A percentile compares a stretch with the other conserved stretches of the same genome.
Conservation (phyloP, 371 early-diverging fungal genomes). For the Phascolomyces articulosus region DNA sequence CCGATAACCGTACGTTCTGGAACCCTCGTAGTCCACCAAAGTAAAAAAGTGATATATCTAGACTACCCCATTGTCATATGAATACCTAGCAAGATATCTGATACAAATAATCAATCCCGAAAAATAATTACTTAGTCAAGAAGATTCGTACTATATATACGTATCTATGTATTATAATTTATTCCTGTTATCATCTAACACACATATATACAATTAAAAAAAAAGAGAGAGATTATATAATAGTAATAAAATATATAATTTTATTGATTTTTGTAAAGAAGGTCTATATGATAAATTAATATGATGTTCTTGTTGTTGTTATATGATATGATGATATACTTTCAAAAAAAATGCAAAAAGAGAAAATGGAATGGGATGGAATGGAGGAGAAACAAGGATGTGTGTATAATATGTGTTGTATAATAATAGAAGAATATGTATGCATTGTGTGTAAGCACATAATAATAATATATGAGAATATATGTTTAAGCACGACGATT, state of each 20-base stretch:
- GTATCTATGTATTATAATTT: no score
- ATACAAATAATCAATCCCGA: no score
- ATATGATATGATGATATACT: neutral
- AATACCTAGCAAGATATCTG: neutral
- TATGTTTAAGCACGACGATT: conserved; percentile 2
- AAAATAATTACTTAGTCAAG: no score
- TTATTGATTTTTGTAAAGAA: no score
- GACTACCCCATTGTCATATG: neutral
- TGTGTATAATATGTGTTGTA: neutral
- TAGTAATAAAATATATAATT: no score
- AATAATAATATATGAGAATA: no score
- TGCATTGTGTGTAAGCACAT: neutral
- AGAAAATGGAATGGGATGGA: neutral
- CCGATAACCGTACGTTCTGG: neutral
- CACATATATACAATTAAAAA: no score
- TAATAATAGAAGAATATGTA: neutral
- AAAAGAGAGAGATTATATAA: no score
- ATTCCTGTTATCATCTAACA: no score
- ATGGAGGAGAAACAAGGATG: neutral
- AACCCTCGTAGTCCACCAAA: neutral
- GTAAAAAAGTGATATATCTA: neutral
- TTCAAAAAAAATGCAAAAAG: neutral
- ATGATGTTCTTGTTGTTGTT: neutral
- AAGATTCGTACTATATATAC: no score
- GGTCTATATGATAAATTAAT: no score